Evolutionary conservation across 805 yeast genomes (phyloP).

Genomic region (Candida mattraensis): DNA sequence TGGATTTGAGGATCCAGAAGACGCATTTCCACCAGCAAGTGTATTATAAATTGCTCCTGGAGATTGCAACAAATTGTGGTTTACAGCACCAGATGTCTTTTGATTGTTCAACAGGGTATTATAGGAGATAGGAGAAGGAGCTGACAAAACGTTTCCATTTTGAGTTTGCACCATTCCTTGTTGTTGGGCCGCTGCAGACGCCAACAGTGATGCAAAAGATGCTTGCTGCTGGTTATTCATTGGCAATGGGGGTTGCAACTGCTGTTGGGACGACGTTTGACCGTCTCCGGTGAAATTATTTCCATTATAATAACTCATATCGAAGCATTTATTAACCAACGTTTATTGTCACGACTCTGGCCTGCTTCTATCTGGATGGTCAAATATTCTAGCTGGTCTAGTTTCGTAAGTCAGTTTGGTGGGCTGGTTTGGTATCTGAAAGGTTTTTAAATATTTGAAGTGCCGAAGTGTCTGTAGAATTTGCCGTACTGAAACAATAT

Average conservation of each 20-base stretch:
- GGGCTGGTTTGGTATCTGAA: too few relatives aligned
- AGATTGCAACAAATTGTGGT: slow-evolving; percentile 12
- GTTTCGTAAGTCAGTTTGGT: too few relatives aligned
- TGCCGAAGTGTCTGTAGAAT: too few relatives aligned
- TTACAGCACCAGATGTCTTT: slow-evolving; percentile 4
- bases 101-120: slow-evolving; percentile 13
- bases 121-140: slow-evolving; percentile 18
- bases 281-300: slow-evolving; percentile 7
- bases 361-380: too few relatives aligned
- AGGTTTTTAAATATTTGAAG: too few relatives aligned
- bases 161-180: too few relatives aligned
- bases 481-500: too few relatives aligned
- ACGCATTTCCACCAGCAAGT: slow-evolving; percentile 5
- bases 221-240: slow-evolving; percentile 15
- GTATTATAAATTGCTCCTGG: slow-evolving; percentile 20
- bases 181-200: slow-evolving; percentile 19
- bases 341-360: too few relatives aligned
- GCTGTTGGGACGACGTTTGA: slow-evolving; percentile 11
- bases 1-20: slow-evolving; percentile 6
- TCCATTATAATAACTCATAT: slow-evolving; percentile 11
- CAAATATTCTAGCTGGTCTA: too few relatives aligned
- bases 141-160: too few relatives aligned
- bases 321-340: background rate
- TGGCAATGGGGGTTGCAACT: slow-evolving; percentile 8
- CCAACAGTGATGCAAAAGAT: slow-evolving; percentile 21